These are phyloP conservation scores for Monosporascus sp. DNA, from an alignment of 2,329 filamentous ascomycete species.

Conservation along the genomic window DNA sequence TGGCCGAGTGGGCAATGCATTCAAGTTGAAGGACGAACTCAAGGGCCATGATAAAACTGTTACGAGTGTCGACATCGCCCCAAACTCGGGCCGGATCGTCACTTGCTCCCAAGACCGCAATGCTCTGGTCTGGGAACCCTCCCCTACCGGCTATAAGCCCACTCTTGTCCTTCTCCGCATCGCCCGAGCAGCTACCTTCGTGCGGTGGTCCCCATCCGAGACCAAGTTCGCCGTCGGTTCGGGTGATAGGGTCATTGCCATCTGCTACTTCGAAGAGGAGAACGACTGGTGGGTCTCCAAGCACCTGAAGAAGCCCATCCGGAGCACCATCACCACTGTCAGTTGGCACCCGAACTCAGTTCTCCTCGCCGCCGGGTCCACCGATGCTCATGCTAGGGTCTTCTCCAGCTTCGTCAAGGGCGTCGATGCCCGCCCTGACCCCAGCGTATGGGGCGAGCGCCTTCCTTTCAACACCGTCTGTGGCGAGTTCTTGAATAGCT, in stretches of 20 bases:
- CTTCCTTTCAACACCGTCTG: slow-evolving; percentile 98
- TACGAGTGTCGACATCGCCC: slow-evolving; percentile 93
- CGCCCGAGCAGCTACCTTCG: slow-evolving; percentile 92
- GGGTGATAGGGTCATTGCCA: slow-evolving; percentile 87
- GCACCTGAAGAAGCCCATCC: slow-evolving; percentile 97
- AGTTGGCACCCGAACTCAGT: slow-evolving; percentile 98
- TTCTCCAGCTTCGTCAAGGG: slow-evolving; percentile 97
- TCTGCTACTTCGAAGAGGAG: slow-evolving; percentile 98
- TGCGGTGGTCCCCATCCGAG: slow-evolving; percentile 95
- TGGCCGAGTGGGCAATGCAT: slow-evolving; percentile 63
- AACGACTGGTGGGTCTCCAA: slow-evolving; percentile 99
- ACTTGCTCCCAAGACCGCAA: slow-evolving; percentile 98
- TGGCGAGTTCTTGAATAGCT: slow-evolving; percentile 92
- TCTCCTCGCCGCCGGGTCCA: slow-evolving; percentile 89
- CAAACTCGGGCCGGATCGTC: slow-evolving; percentile 85
- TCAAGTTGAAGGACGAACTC: slow-evolving; percentile 83
- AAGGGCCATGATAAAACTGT: slow-evolving; percentile 97
- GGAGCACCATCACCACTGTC: slow-evolving; percentile 91
- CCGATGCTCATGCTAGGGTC: slow-evolving; percentile 91
- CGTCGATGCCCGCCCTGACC: slow-evolving; percentile 77
- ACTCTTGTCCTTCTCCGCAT: slow-evolving; percentile 95
- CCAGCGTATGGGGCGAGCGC: slow-evolving; percentile 88
- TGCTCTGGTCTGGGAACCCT: slow-evolving; percentile 95
- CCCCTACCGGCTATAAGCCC: slow-evolving; percentile 89
- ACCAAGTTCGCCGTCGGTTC: slow-evolving; percentile 97